phyloP scores from a whole-genome alignment of 2,329 filamentous ascomycete genomes.

The Talaromyces islandicus region DNA sequence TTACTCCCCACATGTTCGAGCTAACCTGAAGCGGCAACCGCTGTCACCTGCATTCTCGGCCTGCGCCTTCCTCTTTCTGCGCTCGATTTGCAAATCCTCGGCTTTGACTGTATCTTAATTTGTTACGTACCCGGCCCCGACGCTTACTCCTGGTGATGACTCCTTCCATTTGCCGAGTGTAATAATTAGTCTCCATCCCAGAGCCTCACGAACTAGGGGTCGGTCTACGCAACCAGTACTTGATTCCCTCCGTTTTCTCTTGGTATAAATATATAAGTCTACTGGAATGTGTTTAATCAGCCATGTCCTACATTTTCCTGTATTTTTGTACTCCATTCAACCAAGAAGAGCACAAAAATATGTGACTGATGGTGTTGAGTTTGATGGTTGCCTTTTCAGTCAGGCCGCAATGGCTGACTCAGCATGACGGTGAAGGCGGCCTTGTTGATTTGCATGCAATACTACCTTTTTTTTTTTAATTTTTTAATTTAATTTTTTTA shows the following conservation, averaged over 20 bases:
- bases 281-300: too few species aligned
- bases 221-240: not conserved
- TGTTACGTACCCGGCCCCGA: too few species aligned
- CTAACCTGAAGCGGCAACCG: not conserved
- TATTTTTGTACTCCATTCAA: not conserved
- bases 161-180: not conserved
- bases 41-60: not conserved
- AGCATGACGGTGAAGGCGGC: slow-evolving; percentile 7
- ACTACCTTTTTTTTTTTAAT: not conserved
- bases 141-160: too few species aligned
- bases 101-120: too few species aligned
- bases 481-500: not conserved
- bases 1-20: not conserved
- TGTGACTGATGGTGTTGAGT: not conserved
- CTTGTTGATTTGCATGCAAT: not conserved
- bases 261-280: too few species aligned
- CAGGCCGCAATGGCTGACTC: slow-evolving; percentile 7
- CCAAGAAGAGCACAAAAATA: too few species aligned
- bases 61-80: not conserved
- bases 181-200: not conserved
- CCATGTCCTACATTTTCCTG: not conserved
- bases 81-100: not conserved
- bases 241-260: too few species aligned
- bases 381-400: not conserved
- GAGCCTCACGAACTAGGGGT: not conserved